These are phyloP conservation scores for Neurospora sp. DNA, from an alignment of 495 filamentous ascomycete genomes.

Conservation along the genomic window DNA sequence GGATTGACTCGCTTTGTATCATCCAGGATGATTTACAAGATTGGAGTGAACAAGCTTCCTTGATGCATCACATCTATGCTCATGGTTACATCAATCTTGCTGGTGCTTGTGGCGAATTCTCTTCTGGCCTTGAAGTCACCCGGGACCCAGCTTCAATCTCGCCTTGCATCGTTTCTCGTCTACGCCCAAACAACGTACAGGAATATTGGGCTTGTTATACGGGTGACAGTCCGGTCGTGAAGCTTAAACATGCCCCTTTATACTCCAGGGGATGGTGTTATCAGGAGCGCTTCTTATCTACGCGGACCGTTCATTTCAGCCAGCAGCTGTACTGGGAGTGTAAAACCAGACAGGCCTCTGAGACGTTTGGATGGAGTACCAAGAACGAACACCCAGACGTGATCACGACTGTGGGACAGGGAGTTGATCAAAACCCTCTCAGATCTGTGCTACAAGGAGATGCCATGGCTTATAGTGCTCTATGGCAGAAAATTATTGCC, in stretches of 20 bases:
- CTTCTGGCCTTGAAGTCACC: background rate
- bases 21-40: background rate
- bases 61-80: background rate
- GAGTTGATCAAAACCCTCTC: background rate
- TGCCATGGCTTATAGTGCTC: too few relatives aligned
- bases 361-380: background rate
- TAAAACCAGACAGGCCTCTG: background rate
- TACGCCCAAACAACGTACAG: background rate
- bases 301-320: background rate
- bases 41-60: background rate
- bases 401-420: background rate
- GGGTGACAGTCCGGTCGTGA: background rate
- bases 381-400: background rate
- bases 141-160: background rate
- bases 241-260: background rate
- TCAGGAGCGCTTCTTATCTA: background rate
- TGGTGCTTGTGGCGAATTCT: background rate
- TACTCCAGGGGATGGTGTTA: background rate
- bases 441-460: background rate
- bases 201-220: background rate
- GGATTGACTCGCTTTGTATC: background rate
- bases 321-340: background rate
- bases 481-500: background rate
- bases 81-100: background rate
- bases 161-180: background rate